Percentiles rank a stretch among this genome's conserved stretches.
phyloP scores from a whole-genome alignment of 495 filamentous ascomycete species.

The Jackrogersella multiformis region DNA sequence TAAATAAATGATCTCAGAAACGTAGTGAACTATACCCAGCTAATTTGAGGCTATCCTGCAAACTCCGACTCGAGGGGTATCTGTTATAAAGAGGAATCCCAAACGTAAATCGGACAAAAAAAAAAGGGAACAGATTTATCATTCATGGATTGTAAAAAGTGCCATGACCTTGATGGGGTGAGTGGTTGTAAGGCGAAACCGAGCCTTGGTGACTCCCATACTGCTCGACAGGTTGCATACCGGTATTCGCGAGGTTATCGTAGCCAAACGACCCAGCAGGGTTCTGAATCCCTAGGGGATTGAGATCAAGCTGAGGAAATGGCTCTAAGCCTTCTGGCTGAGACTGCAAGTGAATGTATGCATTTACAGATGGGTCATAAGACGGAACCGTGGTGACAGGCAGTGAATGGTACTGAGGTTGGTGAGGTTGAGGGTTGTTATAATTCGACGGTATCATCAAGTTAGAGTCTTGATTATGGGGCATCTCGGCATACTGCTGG shows the following conservation, averaged over 20 bases:
- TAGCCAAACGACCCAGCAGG: slow-evolving; percentile 38
- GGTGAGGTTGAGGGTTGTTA: slow-evolving; percentile 31
- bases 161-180: slow-evolving; percentile 51
- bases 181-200: slow-evolving; percentile 53
- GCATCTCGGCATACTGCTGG: slow-evolving; percentile 29
- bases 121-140: slow-evolving; percentile 9
- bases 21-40: slow-evolving; percentile 1
- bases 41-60: slow-evolving; percentile 20
- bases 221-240: slow-evolving; percentile 44
- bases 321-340: slow-evolving; percentile 46
- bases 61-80: slow-evolving; percentile 34
- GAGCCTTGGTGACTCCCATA: slow-evolving; percentile 53
- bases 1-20: slow-evolving; percentile 8
- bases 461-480: slow-evolving; percentile 23
- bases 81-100: slow-evolving; percentile 27
- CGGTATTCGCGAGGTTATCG: slow-evolving; percentile 42
- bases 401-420: slow-evolving; percentile 34
- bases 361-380: slow-evolving; percentile 14
- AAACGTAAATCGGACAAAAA: slow-evolving; percentile 33
- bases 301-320: slow-evolving; percentile 48
- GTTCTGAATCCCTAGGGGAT: slow-evolving; percentile 53
- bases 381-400: slow-evolving; percentile 35
- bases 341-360: slow-evolving; percentile 19
- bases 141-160: slow-evolving; percentile 49
- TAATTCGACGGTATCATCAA: slow-evolving; percentile 40